Conservation (phyloP, 257 asterid species). For the Ehretia macrophylla region DNA sequence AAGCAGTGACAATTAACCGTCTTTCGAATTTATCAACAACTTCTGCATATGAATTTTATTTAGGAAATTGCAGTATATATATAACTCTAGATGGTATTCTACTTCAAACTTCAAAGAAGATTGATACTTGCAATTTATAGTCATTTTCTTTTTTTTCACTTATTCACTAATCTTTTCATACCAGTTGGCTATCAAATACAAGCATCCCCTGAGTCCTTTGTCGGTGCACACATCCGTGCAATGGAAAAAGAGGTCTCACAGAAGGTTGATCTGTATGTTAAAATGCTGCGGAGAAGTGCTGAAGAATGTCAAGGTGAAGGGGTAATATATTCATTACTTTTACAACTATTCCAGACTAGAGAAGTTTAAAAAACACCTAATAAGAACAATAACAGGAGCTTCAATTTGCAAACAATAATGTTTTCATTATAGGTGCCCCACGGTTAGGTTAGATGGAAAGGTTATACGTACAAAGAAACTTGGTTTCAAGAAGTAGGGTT, state of each 20-base stretch:
- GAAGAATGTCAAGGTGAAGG: constrained; percentile 54
- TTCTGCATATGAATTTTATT: no score
- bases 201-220: constrained; percentile 39
- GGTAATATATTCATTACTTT: constrained; percentile 34
- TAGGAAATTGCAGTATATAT: no score
- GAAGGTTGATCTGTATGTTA: constrained; percentile 42
- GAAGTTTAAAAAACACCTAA: background rate
- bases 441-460: no score
- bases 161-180: constrained; percentile 10
- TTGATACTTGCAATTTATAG: background rate
- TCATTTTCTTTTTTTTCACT: background rate
- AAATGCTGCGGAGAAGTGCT: constrained; percentile 47
- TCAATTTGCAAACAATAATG: no score
- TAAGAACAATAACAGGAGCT: no score
- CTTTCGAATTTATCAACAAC: no score
- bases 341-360: background rate
- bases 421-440: no score
- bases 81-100: no score
- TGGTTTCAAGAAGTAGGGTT: no score
- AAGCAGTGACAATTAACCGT: no score
- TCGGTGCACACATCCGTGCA: constrained; percentile 53
- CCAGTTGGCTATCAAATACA: constrained; percentile 76
- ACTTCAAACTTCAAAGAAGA: no score
- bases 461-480: no score
- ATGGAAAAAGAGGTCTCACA: constrained; percentile 58